Evolutionary conservation across 192 early-diverging fungal species (phyloP), one percentile per base, ranked within the genome.

Genomic region (Mortierella antarctica): DNA sequence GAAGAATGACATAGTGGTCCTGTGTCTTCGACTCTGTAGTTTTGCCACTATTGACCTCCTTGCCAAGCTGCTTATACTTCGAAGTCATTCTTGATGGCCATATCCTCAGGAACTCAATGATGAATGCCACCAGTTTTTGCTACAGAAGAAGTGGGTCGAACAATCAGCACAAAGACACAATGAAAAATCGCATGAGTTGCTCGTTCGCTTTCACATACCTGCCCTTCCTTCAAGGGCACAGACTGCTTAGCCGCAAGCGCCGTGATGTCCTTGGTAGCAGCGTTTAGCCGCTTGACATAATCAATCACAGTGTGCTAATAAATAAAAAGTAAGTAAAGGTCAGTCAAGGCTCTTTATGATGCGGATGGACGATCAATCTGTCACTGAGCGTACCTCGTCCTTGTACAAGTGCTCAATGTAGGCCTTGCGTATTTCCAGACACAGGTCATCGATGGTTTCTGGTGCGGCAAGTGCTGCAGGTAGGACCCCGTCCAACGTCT

Each of bases 21-120:
- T 71, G 77, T 0, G 59, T 20, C 51, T 55, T 80, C 10, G 65
- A 63, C 8, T 71, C 69, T 0, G 57, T 49, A 10, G 21, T 6
- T 14, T 52, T 80, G 7, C 69, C 77, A 52, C 51, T 41, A 50
- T 71, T 71, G 17, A 80, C 23, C 18, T 80, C 77, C 12, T 72
- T 71, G 39, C 59, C 64, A 13, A 80, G 59, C 42, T 80, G 77
- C 20, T 61, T 66, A 52, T 72, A 72, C 31, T 80, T 80, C 42
- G 77, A 71, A 6, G 49, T 57, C 77, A 80, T 48, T 23, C 52
- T 71, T 6, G 63, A 67, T 2, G 77, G 77, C 77, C 77, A 80
- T 20, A 80, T 80, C 18, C 77, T 62, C 48, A 80, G 42, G 64
- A 80, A 80, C 42, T 80, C 77, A n/a, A 80, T 80, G 12, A 80